Base-by-base conservation (phyloP, 495 filamentous ascomycete genomes). In the Tuber calosporum region DNA sequence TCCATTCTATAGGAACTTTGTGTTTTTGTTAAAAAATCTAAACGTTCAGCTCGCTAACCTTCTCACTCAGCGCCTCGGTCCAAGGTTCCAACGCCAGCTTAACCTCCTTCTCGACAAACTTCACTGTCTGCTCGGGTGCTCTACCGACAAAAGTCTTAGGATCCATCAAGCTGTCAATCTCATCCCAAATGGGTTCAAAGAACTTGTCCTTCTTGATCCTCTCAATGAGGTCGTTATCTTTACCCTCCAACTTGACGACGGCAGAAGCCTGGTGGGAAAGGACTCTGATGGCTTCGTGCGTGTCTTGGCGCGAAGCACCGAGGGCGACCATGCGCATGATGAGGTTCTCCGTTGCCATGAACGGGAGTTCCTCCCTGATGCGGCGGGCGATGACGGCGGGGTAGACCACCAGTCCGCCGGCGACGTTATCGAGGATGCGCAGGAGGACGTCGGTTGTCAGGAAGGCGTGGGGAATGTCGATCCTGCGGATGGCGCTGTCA, bases 221-320 rank as follows among this genome's bases (percentile, higher is more conserved):
- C 75, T 91, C 89, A 69, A 97, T 87, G 6, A 99, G 85, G 83
- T 97, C 93, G 81, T 97, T 97, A 72, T 87, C 83, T 73, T 88
- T 87, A 62, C 93, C 93, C 82, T 90, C 84, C 80, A 87, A 86
- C 86, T 97, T 97, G 69, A 99, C 93, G 26, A 90, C 88, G 53
- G 86, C 86, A 74, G 86, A 87, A 6, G 95, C 93, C 84, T 98
- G 85, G 83, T 94, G 93, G n/a, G 88, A 91, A 73, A 97, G 86
- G 20, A 97, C 91, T 72, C 91, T 88, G 84, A 98, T 93, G 81
- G 93, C 85, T 84, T 98, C 95, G 82, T 99, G 96, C 4, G 95
- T 91, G 37, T 97, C 91, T 82, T 99, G 95, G 69, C 96, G 86
- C 58, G 89, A 92, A 20, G 86, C 87, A 40, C 93, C 93, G 77